These are phyloP conservation scores for Moesziomyces parantarcticus DNA, from an alignment of 1,284 basidiomycete species.

Conservation along the genomic window DNA sequence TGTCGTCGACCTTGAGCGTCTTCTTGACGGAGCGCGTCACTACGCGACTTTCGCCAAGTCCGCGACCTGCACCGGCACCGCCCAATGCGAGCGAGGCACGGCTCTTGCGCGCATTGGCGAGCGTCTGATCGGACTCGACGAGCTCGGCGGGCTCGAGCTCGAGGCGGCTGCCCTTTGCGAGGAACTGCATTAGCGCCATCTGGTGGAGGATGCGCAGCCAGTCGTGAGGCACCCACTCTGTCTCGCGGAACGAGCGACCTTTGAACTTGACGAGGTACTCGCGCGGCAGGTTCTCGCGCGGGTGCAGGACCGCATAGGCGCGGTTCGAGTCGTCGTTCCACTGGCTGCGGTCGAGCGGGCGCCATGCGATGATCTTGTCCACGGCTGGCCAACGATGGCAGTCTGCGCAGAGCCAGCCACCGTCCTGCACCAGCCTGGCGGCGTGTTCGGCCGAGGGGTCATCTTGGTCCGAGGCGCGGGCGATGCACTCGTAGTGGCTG, in stretches of 20 bases:
- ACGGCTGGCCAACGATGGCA: conserved; percentile 49
- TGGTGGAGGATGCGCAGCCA: conserved; percentile 46
- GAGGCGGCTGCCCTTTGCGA: conserved; percentile 42
- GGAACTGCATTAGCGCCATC: conserved; percentile 18
- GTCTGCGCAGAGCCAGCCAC: conserved; percentile 43
- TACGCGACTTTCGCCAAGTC: conserved; percentile 4
- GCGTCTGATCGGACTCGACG: conserved; percentile 21
- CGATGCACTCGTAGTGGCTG: conserved; percentile 51
- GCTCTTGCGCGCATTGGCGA: conserved; percentile 18
- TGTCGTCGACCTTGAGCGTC: conserved; percentile 38
- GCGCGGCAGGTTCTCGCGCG: conserved; percentile 41
- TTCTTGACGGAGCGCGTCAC: conserved; percentile 32
- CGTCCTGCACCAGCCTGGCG: conserved; percentile 25
- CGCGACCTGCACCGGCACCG: conserved; percentile 10
- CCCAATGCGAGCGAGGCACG: conserved; percentile 30
- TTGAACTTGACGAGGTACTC: conserved; percentile 61
- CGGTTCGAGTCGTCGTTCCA: conserved; percentile 33
- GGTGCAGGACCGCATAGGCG: conserved; percentile 24
- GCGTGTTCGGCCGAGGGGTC: conserved; percentile 27
- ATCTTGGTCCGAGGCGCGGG: conserved; percentile 8
- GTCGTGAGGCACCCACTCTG: conserved; percentile 53
- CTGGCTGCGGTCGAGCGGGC: conserved; percentile 30
- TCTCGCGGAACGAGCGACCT: conserved; percentile 45
- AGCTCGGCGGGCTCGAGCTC: conserved; percentile 51
- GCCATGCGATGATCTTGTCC: conserved; percentile 54